These are phyloP conservation scores for Ophioceras dolichostomum DNA, from an alignment of 2,329 filamentous ascomycete species.

Conservation along the genomic window DNA sequence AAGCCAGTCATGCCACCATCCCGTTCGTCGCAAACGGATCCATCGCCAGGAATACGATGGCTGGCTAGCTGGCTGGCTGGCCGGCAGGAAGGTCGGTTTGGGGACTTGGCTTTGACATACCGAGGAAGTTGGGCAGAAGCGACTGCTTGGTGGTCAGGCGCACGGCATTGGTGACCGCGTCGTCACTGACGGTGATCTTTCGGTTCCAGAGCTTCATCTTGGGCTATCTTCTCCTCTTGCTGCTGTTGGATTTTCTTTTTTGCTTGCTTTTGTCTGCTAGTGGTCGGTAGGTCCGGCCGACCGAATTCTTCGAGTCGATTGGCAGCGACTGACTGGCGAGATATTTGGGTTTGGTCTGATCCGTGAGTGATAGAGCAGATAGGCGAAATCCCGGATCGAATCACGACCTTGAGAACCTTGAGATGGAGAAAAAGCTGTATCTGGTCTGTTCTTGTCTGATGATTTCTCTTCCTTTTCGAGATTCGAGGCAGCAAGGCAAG, in stretches of 20 bases:
- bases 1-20: too few species aligned
- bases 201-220: constrained; percentile 17
- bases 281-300: background rate
- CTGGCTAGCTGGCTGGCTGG: too few species aligned
- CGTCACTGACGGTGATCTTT: constrained; percentile 19
- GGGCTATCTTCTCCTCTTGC: too few species aligned
- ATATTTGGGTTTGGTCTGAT: too few species aligned
- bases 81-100: background rate
- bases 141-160: constrained; percentile 20
- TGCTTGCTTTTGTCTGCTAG: background rate
- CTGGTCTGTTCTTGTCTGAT: too few species aligned
- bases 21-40: too few species aligned
- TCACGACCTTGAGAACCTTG: too few species aligned
- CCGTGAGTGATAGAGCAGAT: background rate
- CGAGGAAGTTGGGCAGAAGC: constrained; percentile 16
- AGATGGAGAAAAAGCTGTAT: too few species aligned
- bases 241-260: background rate
- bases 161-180: constrained; percentile 18
- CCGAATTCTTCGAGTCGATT: background rate
- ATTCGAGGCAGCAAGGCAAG: too few species aligned
- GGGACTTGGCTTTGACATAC: constrained; percentile 4
- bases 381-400: too few species aligned
- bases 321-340: background rate
- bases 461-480: too few species aligned
- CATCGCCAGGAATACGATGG: too few species aligned